Evolutionary conservation across 2,329 filamentous ascomycete genomes (phyloP), one percentile per base, ranked within the genome.

Genomic region (Xylariaceae sp.): DNA sequence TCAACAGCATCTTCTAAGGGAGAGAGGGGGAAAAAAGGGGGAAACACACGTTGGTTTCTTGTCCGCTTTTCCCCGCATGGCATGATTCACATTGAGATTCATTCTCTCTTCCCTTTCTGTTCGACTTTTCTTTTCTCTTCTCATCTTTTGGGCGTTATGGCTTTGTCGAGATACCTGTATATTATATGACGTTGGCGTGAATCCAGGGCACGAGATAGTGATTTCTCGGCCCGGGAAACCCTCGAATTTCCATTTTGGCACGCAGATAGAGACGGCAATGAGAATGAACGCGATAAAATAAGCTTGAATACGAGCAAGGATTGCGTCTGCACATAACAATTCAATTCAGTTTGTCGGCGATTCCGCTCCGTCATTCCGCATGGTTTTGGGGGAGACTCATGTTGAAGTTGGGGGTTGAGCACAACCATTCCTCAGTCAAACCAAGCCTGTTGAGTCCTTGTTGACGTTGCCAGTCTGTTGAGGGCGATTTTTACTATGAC

Each of bases 1-100:
- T 96, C 67, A 94, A 95, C 75, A 86, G 88, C 64, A 95, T 96
- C 68, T 94, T 96, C 74, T 96, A 86, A 77, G 53, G 23, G 30
- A 35, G 49, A 2, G 5, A 34, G n/a, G 9, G 17, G 23, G 5
- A 23, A 51, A 35, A 23, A 4, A 34, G 41, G 4, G 11, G n/a
- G 30, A 18, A 47, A 15, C 49, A 35, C 23, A 30, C 23, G 23
- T 30, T 5, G 23, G 23, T 30, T 30, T 30, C 23, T 30, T 51
- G 49, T 23, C 15, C 11, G 49, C 18, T 23, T 30, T 18, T 50
- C 18, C 49, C 49, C 23, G n/a, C 49, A 35, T 6, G 4, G 11
- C 11, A 35, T 15, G 23, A 23, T 49, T 23, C 47, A 9, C 47
- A 11, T 49, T n/a, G 7, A 1, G 44, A n/a, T n/a, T 47, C 44